Evolutionary conservation across 2,329 filamentous ascomycete genomes (phyloP).

Genomic region (Trichophyton schoenleinii): DNA sequence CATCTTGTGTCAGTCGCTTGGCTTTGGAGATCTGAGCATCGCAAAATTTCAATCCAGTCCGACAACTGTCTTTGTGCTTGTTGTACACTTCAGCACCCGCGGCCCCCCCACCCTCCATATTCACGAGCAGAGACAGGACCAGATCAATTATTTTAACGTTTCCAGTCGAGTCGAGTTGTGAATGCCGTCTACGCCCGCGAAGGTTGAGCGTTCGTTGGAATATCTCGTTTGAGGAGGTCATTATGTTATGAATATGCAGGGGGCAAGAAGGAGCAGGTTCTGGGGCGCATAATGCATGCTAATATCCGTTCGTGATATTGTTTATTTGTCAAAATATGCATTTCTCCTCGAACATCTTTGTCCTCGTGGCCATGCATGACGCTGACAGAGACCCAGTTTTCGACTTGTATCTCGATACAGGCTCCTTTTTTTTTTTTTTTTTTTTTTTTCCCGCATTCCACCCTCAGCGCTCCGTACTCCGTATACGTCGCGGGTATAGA

Average conservation of each 20-base stretch:
- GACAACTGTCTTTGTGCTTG: background rate
- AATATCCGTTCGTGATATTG: background rate
- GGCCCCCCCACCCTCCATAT: background rate
- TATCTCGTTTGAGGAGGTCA: background rate
- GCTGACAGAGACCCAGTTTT: background rate
- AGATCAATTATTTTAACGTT: background rate
- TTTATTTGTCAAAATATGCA: background rate
- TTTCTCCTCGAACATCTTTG: background rate
- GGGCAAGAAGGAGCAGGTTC: background rate
- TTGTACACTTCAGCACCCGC: background rate
- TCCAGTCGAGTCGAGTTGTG: background rate
- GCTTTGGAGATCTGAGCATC: slow-evolving; percentile 4
- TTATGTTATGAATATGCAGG: slow-evolving; percentile 2
- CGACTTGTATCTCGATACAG: background rate
- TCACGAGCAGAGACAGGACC: background rate
- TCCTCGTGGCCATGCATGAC: background rate
- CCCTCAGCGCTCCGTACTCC: background rate
- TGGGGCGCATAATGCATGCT: background rate
- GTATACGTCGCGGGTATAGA: background rate
- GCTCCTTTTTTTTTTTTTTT: background rate
- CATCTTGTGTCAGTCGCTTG: background rate
- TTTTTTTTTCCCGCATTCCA: too few species aligned
- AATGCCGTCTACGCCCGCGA: background rate
- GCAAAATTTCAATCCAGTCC: slow-evolving; percentile 2
- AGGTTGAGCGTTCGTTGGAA: background rate